Percentiles rank a stretch among this genome's conserved stretches.
Evolutionary conservation across 1,139 yeast species (phyloP).

Genomic region (Candida sanyaensis): DNA sequence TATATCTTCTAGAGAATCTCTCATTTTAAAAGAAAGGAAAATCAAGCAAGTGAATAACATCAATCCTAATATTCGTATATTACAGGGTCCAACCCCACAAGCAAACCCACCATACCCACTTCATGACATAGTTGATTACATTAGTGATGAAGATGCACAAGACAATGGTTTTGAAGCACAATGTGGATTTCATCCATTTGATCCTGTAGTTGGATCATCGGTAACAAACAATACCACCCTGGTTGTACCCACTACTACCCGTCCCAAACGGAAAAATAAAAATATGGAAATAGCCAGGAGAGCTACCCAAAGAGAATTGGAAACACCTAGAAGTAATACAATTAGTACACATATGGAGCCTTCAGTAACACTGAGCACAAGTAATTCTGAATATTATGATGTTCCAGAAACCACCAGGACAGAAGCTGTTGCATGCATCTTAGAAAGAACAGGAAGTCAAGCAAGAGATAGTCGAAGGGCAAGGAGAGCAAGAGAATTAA

Average conservation of each 20-base stretch:
- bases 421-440: slow-evolving; percentile 14
- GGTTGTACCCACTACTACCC: not conserved
- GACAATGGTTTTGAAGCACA: slow-evolving; percentile 5
- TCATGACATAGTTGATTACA: slow-evolving; percentile 7
- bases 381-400: not conserved
- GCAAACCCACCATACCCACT: slow-evolving; percentile 11
- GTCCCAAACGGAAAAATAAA: slow-evolving; percentile 1
- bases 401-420: slow-evolving; percentile 2
- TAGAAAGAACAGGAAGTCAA: slow-evolving; percentile 13
- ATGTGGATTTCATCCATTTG: slow-evolving; percentile 7
- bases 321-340: not conserved
- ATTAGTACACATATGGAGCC: not conserved
- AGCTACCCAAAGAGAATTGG: not conserved
- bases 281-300: not conserved
- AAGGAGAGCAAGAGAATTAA: slow-evolving; percentile 7
- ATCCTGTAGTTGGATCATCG: not conserved
- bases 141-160: not conserved
- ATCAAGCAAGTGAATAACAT: not conserved
- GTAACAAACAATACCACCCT: too few species aligned
- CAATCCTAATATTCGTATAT: not conserved
- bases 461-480: slow-evolving; percentile 11
- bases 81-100: not conserved
- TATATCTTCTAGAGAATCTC: slow-evolving; percentile 8
- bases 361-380: not conserved
- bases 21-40: slow-evolving; percentile 1